Percentiles rank a stretch among this genome's conserved stretches.
Evolutionary conservation across 148 eudicot species (phyloP).

Genomic region (Rheum nobile): DNA sequence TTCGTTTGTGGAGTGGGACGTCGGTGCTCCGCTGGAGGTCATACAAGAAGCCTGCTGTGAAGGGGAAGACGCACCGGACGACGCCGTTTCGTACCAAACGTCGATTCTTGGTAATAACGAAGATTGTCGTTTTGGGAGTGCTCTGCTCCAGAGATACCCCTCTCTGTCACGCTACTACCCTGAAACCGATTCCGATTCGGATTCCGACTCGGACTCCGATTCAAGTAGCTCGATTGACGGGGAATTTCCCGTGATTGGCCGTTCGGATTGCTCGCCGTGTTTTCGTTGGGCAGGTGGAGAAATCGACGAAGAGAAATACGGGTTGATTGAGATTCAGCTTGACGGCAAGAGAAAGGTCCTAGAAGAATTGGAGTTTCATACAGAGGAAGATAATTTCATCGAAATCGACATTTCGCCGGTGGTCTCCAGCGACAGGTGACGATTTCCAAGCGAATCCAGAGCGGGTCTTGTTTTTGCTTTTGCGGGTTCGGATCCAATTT

Average conservation of each 20-base stretch:
- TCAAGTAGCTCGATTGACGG: conserved; percentile 27
- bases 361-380: conserved; percentile 12
- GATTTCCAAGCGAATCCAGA: background rate
- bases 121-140: background rate
- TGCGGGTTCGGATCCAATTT: background rate
- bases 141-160: conserved; percentile 27
- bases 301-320: conserved; percentile 33
- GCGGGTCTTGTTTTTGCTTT: background rate
- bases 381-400: conserved; percentile 65
- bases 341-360: conserved; percentile 14
- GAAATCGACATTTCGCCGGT: conserved; percentile 46
- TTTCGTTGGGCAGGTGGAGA: conserved; percentile 36
- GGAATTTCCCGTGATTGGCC: conserved; percentile 19
- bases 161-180: conserved; percentile 54
- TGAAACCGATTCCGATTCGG: conserved; percentile 36
- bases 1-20: conserved; percentile 41
- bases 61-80: conserved; percentile 30
- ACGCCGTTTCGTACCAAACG: background rate
- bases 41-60: conserved; percentile 52
- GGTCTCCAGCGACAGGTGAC: background rate
- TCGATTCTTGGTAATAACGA: background rate
- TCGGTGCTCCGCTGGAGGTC: conserved; percentile 65
- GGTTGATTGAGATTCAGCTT: conserved; percentile 59
- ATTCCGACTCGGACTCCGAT: background rate
- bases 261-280: conserved; percentile 21